These are phyloP conservation scores for Eimeria maxima DNA, from an alignment of 169 alveolate species.

Conservation along the genomic window DNA sequence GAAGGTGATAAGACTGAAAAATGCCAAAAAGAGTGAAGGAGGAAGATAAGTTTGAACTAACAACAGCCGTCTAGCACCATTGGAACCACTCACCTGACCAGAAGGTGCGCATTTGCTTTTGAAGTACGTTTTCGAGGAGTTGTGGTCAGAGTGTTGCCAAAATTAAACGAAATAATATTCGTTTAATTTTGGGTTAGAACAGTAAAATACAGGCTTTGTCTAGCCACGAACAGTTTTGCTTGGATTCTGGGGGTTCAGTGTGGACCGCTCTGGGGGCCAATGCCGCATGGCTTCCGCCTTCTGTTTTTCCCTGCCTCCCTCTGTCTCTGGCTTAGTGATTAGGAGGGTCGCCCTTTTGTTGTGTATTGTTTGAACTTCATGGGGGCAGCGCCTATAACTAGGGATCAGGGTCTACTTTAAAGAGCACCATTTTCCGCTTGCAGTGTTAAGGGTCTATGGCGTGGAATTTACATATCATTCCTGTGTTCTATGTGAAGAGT, in stretches of 20 bases:
- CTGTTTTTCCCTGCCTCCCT: conserved; percentile 11
- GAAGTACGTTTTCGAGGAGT: background rate
- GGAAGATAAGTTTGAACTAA: background rate
- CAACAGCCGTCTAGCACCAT: background rate
- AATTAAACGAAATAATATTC: background rate
- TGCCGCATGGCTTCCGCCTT: conserved; percentile 44
- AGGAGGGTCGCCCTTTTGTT: background rate
- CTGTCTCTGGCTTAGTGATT: background rate
- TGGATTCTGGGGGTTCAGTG: background rate
- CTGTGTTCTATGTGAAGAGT: background rate
- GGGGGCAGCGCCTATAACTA: background rate
- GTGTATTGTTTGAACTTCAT: background rate
- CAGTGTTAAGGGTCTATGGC: background rate
- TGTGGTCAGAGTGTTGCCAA: background rate
- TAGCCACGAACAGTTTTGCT: background rate
- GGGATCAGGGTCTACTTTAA: background rate
- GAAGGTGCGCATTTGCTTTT: background rate
- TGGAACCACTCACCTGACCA: conserved; percentile 1
- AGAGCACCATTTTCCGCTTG: background rate
- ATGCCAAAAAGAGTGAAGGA: background rate
- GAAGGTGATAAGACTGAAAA: too few relatives aligned
- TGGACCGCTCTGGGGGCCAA: conserved; percentile 16
- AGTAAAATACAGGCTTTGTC: background rate
- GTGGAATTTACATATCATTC: background rate
- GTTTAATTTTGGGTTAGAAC: background rate